Evolutionary conservation across 2,329 filamentous ascomycete genomes (phyloP), one percentile per base, ranked within the genome.

Genomic region (Aureobasidium musti): DNA sequence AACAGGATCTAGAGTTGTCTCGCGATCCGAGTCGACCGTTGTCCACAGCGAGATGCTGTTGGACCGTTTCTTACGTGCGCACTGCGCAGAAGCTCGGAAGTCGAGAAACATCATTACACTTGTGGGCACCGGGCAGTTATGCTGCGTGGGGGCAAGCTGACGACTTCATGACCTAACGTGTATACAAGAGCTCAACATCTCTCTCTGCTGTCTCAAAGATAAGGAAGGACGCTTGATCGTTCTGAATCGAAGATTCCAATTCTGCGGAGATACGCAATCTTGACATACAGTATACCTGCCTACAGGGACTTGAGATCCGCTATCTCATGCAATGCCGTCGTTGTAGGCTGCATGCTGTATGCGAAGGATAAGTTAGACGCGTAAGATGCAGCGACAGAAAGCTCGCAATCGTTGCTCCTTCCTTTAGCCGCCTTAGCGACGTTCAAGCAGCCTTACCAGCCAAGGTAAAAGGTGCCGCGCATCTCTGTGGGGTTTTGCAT

Each of bases 21-120:
- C 21, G 47, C 30, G n/a, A 23, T 39, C 33, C 23, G 37, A n/a
- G n/a, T 21, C 23, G 28, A 30, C 23, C 23, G 47, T 50, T 19
- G 8, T 30, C 13, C 17, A 14, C 28, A 26, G 30, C 28, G 13
- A 26, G n/a, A 23, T 30, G 28, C 26, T 30, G 5, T 10, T 30
- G 4, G 26, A 50, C 50, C 50, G 52, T 56, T 56, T 56, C 13
- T 39, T 56, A 56, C 52, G 52, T 35, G 50, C 50, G 52, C 52
- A 56, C 33, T 21, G 50, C 50, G 52, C 52, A 56, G 33, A 56
- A 35, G 52, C 37, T 39, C 52, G 52, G 52, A n/a, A 21, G 52
- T n/a, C 33, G 21, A 41, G 54, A 21, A 53, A 57, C n/a, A 39
- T 33, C 37, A 39, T 21, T 17, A 30, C 19, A 37, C 21, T 13